A percentile compares a stretch with the other conserved stretches of the same genome.
These are phyloP conservation scores for Hyparrhenia diplandra DNA, from an alignment of 176 grass and related monocot species.

Conservation along the genomic window DNA sequence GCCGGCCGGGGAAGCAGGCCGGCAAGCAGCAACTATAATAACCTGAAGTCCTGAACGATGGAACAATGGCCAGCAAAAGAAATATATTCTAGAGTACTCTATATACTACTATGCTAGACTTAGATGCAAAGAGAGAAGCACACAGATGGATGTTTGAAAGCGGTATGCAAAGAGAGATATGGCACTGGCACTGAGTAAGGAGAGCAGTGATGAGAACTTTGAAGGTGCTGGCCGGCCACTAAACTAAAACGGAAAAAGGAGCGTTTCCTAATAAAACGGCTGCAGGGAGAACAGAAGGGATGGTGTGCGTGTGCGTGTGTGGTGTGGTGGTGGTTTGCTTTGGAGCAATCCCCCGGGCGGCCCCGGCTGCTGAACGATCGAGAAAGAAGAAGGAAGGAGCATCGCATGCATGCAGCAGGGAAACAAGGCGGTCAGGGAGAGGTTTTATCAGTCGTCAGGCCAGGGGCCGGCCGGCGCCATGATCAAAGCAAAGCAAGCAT, in stretches of 20 bases:
- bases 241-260: conserved; percentile 69
- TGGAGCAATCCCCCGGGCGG: not conserved
- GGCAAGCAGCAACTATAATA: not conserved
- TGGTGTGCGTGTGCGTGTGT: not conserved
- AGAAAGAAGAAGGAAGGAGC: not conserved
- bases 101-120: too few relatives aligned
- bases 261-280: conserved; percentile 83
- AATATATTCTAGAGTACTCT: too few relatives aligned
- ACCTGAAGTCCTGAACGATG: not conserved
- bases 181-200: not conserved
- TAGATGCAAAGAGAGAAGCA: too few relatives aligned
- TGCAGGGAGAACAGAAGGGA: conserved; percentile 34
- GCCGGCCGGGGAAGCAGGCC: too few relatives aligned
- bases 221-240: not conserved
- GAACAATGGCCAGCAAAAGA: not conserved
- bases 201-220: not conserved
- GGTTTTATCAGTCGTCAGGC: conserved; percentile 42
- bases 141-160: not conserved
- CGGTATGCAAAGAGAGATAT: not conserved
- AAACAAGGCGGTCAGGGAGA: conserved; percentile 34
- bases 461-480: conserved; percentile 6
- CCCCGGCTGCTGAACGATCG: too few relatives aligned
- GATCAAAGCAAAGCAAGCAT: conserved; percentile 23
- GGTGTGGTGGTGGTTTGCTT: not conserved
- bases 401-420: conserved; percentile 19